phyloP scores from a whole-genome alignment of 2,329 filamentous ascomycete species.

The Pseudogymnoascus sp. region DNA sequence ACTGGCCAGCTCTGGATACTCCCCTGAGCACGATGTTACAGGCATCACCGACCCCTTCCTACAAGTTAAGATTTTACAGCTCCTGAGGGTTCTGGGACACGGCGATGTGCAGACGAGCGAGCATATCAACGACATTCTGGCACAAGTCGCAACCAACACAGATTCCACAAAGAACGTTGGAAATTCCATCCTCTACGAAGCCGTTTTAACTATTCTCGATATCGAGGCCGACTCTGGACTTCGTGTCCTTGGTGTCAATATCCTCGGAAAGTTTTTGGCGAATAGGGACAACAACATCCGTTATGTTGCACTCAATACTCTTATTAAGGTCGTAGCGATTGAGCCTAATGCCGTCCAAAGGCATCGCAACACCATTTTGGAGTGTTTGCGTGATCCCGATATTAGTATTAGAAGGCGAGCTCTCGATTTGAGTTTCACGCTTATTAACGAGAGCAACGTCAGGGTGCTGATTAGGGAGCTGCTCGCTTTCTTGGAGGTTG shows the following conservation, averaged over 20 bases:
- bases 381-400: constrained; percentile 92
- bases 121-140: constrained; percentile 96
- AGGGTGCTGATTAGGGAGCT: constrained; percentile 88
- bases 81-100: constrained; percentile 78
- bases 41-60: constrained; percentile 97
- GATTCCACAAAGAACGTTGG: constrained; percentile 98
- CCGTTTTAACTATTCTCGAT: constrained; percentile 92
- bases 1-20: constrained; percentile 89
- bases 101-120: constrained; percentile 86
- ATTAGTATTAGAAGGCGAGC: constrained; percentile 94
- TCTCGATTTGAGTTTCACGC: constrained; percentile 93
- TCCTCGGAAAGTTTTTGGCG: constrained; percentile 94
- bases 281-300: constrained; percentile 99
- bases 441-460: constrained; percentile 96
- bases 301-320: constrained; percentile 92
- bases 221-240: constrained; percentile 96
- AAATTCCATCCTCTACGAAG: constrained; percentile 96
- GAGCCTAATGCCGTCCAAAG: constrained; percentile 96
- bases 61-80: constrained; percentile 87
- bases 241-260: constrained; percentile 92
- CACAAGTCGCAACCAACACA: constrained; percentile 95
- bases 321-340: constrained; percentile 96
- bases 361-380: constrained; percentile 93
- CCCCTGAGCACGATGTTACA: constrained; percentile 95
- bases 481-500: constrained; percentile 89